Conservation (phyloP, 208 protist species). For the Trypanosoma cruzi region DNA sequence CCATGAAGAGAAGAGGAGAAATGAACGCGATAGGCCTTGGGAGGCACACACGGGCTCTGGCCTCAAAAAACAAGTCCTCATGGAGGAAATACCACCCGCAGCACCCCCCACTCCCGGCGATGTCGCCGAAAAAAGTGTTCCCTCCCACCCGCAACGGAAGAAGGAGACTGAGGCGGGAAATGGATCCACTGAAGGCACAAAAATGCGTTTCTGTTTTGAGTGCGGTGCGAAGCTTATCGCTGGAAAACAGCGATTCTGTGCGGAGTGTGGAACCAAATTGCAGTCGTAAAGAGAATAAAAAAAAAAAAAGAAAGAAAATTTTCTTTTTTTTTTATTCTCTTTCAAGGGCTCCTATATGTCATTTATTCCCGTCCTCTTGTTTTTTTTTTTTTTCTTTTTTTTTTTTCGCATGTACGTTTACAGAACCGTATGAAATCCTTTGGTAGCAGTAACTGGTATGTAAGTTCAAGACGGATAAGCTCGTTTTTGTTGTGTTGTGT, state of each 20-base stretch:
- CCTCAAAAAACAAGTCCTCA: neutral
- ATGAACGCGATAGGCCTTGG: neutral
- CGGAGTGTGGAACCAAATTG: conserved; percentile 63
- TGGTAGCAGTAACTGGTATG: too few relatives aligned
- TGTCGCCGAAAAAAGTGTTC: conserved; percentile 6
- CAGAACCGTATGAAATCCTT: too few relatives aligned
- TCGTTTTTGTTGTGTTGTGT: too few relatives aligned
- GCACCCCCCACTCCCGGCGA: neutral
- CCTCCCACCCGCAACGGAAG: conserved; percentile 3
- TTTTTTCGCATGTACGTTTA: neutral
- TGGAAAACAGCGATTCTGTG: conserved; percentile 55
- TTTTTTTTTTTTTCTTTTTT: neutral
- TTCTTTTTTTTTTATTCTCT: conserved; percentile 8
- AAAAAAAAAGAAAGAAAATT: neutral
- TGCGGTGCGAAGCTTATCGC: conserved; percentile 51
- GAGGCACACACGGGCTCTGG: neutral
- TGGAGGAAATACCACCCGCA: conserved; percentile 1
- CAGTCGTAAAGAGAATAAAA: neutral
- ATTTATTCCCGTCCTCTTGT: conserved; percentile 24
- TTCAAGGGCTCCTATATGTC: conserved; percentile 12
- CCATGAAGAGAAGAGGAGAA: neutral
- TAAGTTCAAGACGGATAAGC: too few relatives aligned
- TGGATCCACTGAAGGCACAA: neutral
- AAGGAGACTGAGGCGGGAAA: neutral
- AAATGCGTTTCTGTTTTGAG: conserved; percentile 54